A percentile compares a stretch with the other conserved stretches of the same genome.
Conservation (phyloP, 805 yeast genomes). For the Candida argentea region DNA sequence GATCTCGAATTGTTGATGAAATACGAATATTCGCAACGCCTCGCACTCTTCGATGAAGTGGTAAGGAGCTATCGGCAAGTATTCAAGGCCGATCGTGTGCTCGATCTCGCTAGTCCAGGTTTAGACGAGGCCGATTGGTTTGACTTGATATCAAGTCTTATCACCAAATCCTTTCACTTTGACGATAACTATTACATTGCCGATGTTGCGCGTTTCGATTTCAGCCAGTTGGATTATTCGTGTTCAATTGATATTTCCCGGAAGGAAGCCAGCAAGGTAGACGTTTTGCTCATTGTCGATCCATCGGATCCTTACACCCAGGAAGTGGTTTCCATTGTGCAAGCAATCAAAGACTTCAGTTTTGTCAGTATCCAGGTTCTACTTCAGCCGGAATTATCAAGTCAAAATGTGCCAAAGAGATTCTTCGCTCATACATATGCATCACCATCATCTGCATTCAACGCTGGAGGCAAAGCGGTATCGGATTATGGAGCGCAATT, state of each 20-base stretch:
- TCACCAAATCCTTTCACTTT: conserved; percentile 35
- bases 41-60: conserved; percentile 21
- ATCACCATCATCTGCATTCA: conserved; percentile 18
- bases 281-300: conserved; percentile 53
- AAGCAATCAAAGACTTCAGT: conserved; percentile 30
- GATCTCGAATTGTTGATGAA: conserved; percentile 31
- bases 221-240: conserved; percentile 20
- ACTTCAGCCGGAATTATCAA: conserved; percentile 43
- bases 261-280: conserved; percentile 25
- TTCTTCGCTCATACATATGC: conserved; percentile 44
- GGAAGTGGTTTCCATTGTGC: conserved; percentile 37
- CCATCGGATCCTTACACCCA: conserved; percentile 69
- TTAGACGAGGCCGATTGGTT: conserved; percentile 31
- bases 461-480: conserved; percentile 11
- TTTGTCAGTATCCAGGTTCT: conserved; percentile 45
- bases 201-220: conserved; percentile 38
- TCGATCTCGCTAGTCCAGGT: conserved; percentile 10
- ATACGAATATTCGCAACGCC: conserved; percentile 38
- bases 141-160: conserved; percentile 33
- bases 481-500: conserved; percentile 24
- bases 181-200: conserved; percentile 32
- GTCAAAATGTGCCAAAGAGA: conserved; percentile 42
- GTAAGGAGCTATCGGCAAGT: conserved; percentile 16
- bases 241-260: conserved; percentile 15
- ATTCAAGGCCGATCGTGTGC: conserved; percentile 10